Percentiles rank a stretch among this genome's conserved stretches.
Conservation (phyloP, 2,329 filamentous ascomycete species). For the Hypoxylon sp. region DNA sequence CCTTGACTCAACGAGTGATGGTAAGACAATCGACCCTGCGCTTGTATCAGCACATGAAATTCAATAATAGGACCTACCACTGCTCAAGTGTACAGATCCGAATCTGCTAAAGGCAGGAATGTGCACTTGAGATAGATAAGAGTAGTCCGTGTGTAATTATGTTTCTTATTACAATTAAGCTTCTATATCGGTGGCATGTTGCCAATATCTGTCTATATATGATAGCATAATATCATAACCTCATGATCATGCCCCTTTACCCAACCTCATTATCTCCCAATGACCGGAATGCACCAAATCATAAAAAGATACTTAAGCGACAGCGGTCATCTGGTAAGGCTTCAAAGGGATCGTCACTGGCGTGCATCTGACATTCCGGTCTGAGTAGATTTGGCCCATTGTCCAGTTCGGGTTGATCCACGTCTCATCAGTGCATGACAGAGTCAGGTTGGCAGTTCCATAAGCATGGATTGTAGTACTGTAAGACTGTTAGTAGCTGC, state of each 20-base stretch:
- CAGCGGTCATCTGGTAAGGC: slow-evolving; percentile 56
- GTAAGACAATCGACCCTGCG: too few relatives aligned
- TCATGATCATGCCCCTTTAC: slow-evolving; percentile 29
- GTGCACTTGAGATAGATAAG: background rate
- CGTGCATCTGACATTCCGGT: slow-evolving; percentile 54
- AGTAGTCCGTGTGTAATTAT: background rate
- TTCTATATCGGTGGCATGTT: slow-evolving; percentile 22
- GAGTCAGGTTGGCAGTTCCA: slow-evolving; percentile 55
- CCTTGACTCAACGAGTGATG: too few relatives aligned
- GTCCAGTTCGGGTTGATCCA: slow-evolving; percentile 60
- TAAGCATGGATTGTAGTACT: slow-evolving; percentile 55
- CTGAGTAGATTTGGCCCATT: slow-evolving; percentile 59
- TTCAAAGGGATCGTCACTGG: slow-evolving; percentile 53
- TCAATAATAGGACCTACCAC: too few relatives aligned
- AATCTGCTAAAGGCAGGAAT: too few relatives aligned
- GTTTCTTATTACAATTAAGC: slow-evolving; percentile 33
- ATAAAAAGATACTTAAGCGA: slow-evolving; percentile 51
- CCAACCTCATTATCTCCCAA: slow-evolving; percentile 3
- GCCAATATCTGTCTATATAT: slow-evolving; percentile 32
- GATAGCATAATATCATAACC: slow-evolving; percentile 34
- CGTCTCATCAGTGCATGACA: slow-evolving; percentile 55
- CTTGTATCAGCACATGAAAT: too few relatives aligned
- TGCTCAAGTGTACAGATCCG: too few relatives aligned
- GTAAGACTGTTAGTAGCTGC: slow-evolving; percentile 29
- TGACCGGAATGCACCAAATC: slow-evolving; percentile 1